These are phyloP conservation scores for Pseudogymnoascus sp. DNA, from an alignment of 2,329 filamentous ascomycete genomes.

Conservation along the genomic window DNA sequence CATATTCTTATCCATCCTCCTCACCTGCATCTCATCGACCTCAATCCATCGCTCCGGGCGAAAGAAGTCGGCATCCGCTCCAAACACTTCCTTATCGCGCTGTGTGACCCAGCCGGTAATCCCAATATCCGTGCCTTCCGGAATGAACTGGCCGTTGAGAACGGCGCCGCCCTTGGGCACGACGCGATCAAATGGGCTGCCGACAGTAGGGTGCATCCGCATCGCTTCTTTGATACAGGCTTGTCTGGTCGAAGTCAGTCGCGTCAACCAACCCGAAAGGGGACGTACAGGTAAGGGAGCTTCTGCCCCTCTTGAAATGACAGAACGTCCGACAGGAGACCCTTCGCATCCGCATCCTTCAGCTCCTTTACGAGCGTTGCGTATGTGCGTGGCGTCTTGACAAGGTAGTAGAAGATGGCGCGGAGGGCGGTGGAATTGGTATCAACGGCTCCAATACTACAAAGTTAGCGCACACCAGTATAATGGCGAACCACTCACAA, in stretches of 20 bases:
- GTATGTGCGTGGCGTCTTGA: slow-evolving; percentile 14
- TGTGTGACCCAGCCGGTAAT: slow-evolving; percentile 25
- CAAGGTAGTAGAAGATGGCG: slow-evolving; percentile 18
- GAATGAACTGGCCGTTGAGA: slow-evolving; percentile 11
- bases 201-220: slow-evolving; percentile 13
- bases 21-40: slow-evolving; percentile 18
- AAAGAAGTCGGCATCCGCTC: slow-evolving; percentile 34
- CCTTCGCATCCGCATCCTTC: slow-evolving; percentile 6
- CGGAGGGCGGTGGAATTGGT: slow-evolving; percentile 18
- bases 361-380: slow-evolving; percentile 17
- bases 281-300: slow-evolving; percentile 15
- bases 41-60: slow-evolving; percentile 39
- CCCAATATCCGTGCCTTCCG: slow-evolving; percentile 13
- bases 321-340: slow-evolving; percentile 8
- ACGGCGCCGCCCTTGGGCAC: slow-evolving; percentile 13
- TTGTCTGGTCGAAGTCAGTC: background rate
- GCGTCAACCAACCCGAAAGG: background rate
- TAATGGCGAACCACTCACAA: background rate
- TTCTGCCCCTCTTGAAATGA: slow-evolving; percentile 13
- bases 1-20: slow-evolving; percentile 1
- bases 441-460: slow-evolving; percentile 17
- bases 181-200: slow-evolving; percentile 3
- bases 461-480: too few species aligned
- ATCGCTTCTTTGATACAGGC: slow-evolving; percentile 15
- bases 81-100: slow-evolving; percentile 30